Evolutionary conservation across 2,329 filamentous ascomycete genomes (phyloP).

Genomic region (Aspergillus tamarii): DNA sequence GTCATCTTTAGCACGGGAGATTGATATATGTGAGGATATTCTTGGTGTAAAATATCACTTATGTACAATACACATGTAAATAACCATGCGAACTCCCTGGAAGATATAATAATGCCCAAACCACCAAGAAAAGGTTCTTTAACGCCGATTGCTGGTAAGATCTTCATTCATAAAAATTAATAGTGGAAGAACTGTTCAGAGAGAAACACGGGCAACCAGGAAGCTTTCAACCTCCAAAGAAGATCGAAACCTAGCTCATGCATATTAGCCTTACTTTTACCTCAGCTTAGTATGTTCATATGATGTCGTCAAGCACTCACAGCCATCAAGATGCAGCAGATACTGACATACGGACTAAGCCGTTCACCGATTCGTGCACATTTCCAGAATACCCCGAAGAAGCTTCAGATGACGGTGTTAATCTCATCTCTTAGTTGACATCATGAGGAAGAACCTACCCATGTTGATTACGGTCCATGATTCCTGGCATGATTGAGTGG

Average conservation of each 20-base stretch:
- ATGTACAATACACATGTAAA: slow-evolving; percentile 33
- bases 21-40: slow-evolving; percentile 11
- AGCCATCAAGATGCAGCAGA: slow-evolving; percentile 93
- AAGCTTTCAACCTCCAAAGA: slow-evolving; percentile 37
- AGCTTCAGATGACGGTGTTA: slow-evolving; percentile 46
- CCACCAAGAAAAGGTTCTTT: slow-evolving; percentile 5
- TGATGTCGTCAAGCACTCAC: slow-evolving; percentile 57
- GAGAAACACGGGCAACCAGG: not conserved
- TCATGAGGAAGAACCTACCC: slow-evolving; percentile 61
- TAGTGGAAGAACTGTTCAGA: slow-evolving; percentile 7
- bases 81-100: slow-evolving; percentile 23
- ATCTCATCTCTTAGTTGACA: not conserved
- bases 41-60: slow-evolving; percentile 20
- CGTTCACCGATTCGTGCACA: slow-evolving; percentile 89
- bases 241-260: slow-evolving; percentile 37
- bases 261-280: not conserved
- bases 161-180: slow-evolving; percentile 7
- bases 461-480: slow-evolving; percentile 91
- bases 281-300: not conserved
- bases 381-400: slow-evolving; percentile 94
- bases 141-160: slow-evolving; percentile 20
- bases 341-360: slow-evolving; percentile 90
- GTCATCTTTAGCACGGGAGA: slow-evolving; percentile 15
- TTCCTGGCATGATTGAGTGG: slow-evolving; percentile 83
- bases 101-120: slow-evolving; percentile 6